Conservation (phyloP, 495 filamentous ascomycete species). For the Penicillium turbatum region DNA sequence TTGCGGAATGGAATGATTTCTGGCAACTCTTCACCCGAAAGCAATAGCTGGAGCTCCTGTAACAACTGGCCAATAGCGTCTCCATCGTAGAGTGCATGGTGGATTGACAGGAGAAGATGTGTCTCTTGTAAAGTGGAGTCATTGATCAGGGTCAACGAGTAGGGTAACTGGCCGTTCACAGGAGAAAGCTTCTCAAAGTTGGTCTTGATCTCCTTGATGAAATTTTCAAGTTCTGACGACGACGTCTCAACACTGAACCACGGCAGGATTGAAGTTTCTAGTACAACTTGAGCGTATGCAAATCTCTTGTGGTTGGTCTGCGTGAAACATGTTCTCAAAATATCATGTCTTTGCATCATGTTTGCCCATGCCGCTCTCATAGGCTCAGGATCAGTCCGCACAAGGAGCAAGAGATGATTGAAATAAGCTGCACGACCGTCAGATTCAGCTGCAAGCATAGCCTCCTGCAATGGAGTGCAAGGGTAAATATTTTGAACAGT, state of each 20-base stretch:
- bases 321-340: conserved; percentile 60
- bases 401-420: conserved; percentile 50
- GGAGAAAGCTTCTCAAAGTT: conserved; percentile 21
- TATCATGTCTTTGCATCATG: conserved; percentile 54
- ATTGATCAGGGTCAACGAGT: conserved; percentile 24
- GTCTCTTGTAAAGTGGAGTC: conserved; percentile 9
- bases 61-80: conserved; percentile 61
- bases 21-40: conserved; percentile 41
- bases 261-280: conserved; percentile 26
- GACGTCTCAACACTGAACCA: conserved; percentile 19
- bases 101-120: conserved; percentile 57
- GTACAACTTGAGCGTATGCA: conserved; percentile 57
- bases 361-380: conserved; percentile 45
- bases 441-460: conserved; percentile 62
- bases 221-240: conserved; percentile 9
- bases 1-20: conserved; percentile 18
- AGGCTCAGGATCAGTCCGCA: conserved; percentile 38
- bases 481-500: conserved; percentile 56
- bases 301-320: conserved; percentile 45
- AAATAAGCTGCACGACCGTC: conserved; percentile 43
- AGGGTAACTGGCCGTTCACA: conserved; percentile 26
- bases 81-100: conserved; percentile 81
- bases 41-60: conserved; percentile 56
- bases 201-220: conserved; percentile 20
- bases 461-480: conserved; percentile 78